Conservation (phyloP, 2,329 filamentous ascomycete genomes). For the Aspergillus fructus region DNA sequence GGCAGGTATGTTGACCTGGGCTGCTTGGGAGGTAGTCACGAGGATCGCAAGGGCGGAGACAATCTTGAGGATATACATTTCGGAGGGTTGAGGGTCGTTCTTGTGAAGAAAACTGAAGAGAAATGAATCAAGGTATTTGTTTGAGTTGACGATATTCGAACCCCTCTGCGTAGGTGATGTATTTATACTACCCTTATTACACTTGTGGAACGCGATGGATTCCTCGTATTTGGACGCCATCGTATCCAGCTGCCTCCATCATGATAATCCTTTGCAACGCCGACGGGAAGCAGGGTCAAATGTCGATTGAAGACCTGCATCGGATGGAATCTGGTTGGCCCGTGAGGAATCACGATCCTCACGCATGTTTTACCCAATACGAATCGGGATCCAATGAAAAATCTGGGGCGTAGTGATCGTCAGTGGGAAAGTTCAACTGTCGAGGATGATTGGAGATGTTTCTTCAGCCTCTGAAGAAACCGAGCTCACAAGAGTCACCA, state of each 20-base stretch:
- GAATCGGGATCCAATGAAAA: slow-evolving; percentile 1
- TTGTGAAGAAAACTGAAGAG: background rate
- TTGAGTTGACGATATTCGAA: background rate
- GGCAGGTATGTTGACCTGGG: slow-evolving; percentile 3
- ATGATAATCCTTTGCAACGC: background rate
- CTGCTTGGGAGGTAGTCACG: background rate
- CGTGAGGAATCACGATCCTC: background rate
- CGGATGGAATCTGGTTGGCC: slow-evolving; percentile 7
- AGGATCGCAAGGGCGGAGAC: background rate
- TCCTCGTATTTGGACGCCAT: background rate
- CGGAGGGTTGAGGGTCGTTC: background rate
- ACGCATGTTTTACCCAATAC: slow-evolving; percentile 6
- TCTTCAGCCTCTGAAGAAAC: background rate
- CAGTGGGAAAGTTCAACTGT: background rate
- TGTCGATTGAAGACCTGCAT: background rate
- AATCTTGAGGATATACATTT: background rate
- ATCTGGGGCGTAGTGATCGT: background rate
- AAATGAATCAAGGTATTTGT: no score
- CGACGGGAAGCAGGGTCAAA: background rate
- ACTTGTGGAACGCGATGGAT: background rate
- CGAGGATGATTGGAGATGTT: slow-evolving; percentile 9
- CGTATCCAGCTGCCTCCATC: background rate
- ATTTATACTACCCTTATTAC: background rate
- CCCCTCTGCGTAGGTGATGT: background rate
- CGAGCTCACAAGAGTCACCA: background rate